Conservation (phyloP, 1,284 basidiomycete genomes). For the Rhodotorula sp. region DNA sequence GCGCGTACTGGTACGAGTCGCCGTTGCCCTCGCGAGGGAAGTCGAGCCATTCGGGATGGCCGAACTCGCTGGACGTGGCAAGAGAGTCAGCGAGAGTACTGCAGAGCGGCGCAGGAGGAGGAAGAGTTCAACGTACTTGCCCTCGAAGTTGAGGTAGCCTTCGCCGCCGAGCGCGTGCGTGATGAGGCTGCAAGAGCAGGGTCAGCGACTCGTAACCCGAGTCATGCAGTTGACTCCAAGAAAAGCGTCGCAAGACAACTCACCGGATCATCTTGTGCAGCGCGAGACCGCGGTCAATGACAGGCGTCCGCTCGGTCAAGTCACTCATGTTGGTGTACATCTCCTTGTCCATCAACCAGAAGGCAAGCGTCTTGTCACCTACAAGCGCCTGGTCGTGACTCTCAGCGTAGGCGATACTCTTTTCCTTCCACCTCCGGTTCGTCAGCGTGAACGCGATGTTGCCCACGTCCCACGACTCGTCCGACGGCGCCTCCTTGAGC, state of each 20-base stretch:
- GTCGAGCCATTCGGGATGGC: conserved; percentile 99
- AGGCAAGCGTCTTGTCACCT: conserved; percentile 95
- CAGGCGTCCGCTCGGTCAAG: conserved; percentile 74
- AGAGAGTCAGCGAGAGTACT: not conserved
- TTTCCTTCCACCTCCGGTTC: conserved; percentile 85
- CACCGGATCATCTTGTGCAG: conserved; percentile 98
- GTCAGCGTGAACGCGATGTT: conserved; percentile 86
- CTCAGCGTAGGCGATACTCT: conserved; percentile 91
- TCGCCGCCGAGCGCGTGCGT: conserved; percentile 92
- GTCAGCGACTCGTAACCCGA: not conserved
- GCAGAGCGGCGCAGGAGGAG: not conserved
- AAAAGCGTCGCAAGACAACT: conserved; percentile 31
- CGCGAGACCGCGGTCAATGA: conserved; percentile 83
- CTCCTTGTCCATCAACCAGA: conserved; percentile 99
- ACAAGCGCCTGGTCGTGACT: conserved; percentile 97
- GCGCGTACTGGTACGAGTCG: conserved; percentile 87
- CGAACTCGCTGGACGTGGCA: conserved; percentile 64
- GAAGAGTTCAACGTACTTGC: conserved; percentile 57
- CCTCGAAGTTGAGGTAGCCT: conserved; percentile 96
- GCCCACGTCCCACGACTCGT: conserved; percentile 84
- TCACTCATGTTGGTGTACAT: conserved; percentile 99
- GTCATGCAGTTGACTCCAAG: not conserved
- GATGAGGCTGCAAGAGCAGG: conserved; percentile 60
- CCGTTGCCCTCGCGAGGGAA: conserved; percentile 93
- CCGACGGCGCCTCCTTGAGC: conserved; percentile 76